phyloP scores from a whole-genome alignment of 179 eudicot genomes.

The Beta macrorhiza region DNA sequence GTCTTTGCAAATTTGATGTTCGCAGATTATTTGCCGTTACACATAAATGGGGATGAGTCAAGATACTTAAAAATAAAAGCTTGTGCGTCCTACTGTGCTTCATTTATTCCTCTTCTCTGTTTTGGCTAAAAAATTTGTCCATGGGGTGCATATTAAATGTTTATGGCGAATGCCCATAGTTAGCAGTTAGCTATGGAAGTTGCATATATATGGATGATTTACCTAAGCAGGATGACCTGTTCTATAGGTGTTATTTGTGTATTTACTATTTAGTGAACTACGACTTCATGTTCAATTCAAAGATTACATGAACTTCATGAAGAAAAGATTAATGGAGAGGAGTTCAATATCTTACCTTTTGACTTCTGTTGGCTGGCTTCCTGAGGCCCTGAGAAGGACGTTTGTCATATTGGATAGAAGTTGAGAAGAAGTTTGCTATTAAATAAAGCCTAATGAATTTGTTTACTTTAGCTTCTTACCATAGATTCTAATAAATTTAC shows the following conservation, averaged over 20 bases:
- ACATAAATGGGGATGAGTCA: background rate
- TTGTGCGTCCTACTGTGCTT: background rate
- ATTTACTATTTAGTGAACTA: background rate
- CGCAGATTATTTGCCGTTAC: background rate
- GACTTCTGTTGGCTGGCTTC: background rate
- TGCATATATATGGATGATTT: background rate
- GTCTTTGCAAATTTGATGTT: background rate
- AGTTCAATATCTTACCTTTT: background rate
- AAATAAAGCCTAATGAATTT: background rate
- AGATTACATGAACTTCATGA: background rate
- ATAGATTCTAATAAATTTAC: background rate
- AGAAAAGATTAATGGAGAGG: background rate
- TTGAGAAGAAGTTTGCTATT: background rate
- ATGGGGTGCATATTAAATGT: background rate
- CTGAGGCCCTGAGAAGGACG: background rate
- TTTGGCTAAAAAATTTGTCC: background rate
- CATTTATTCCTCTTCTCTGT: background rate
- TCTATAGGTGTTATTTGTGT: background rate
- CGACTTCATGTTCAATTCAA: background rate
- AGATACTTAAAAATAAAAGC: background rate
- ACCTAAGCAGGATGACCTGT: background rate
- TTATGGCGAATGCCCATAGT: background rate
- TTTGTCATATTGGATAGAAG: background rate
- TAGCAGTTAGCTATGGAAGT: background rate
- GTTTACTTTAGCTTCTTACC: too few species aligned